Evolutionary conservation across 2,329 filamentous ascomycete species (phyloP).

Genomic region (Pyrenochaeta sp.): DNA sequence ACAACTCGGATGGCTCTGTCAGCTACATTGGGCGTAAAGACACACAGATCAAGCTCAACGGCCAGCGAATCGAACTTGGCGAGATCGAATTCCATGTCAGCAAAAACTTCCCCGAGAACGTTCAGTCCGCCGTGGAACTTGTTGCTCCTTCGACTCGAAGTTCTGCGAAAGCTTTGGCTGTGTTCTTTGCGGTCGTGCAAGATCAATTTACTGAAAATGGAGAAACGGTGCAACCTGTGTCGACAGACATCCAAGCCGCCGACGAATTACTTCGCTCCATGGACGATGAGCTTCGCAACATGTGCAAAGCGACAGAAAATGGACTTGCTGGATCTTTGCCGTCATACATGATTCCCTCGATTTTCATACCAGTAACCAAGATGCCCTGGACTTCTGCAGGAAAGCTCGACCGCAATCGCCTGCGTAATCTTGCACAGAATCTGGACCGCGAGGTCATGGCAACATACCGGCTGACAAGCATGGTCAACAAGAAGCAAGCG

Average conservation of each 20-base stretch:
- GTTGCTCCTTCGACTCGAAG: constrained; percentile 38
- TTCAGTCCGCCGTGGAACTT: constrained; percentile 44
- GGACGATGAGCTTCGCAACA: constrained; percentile 28
- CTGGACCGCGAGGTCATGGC: constrained; percentile 37
- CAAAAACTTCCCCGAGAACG: constrained; percentile 38
- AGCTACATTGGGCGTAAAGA: constrained; percentile 38
- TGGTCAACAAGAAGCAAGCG: constrained; percentile 38
- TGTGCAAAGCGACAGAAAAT: constrained; percentile 43
- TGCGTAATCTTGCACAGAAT: constrained; percentile 35
- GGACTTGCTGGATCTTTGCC: constrained; percentile 37
- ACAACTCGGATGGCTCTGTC: constrained; percentile 35
- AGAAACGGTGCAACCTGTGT: constrained; percentile 21
- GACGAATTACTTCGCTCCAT: constrained; percentile 42
- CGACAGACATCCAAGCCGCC: constrained; percentile 25
- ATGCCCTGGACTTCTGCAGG: constrained; percentile 43
- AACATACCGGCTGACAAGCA: constrained; percentile 37
- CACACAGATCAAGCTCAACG: constrained; percentile 40
- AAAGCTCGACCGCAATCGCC: constrained; percentile 43
- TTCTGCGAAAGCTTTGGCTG: constrained; percentile 39
- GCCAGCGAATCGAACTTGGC: constrained; percentile 39
- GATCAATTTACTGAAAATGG: constrained; percentile 8
- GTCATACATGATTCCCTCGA: constrained; percentile 44
- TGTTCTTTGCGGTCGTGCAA: constrained; percentile 37
- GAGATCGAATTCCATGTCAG: constrained; percentile 44
- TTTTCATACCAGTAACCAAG: constrained; percentile 40